A percentile compares a stretch with the other conserved stretches of the same genome.
These are phyloP conservation scores for Penicillium sp. DNA, from an alignment of 2,329 filamentous ascomycete genomes.

Conservation along the genomic window DNA sequence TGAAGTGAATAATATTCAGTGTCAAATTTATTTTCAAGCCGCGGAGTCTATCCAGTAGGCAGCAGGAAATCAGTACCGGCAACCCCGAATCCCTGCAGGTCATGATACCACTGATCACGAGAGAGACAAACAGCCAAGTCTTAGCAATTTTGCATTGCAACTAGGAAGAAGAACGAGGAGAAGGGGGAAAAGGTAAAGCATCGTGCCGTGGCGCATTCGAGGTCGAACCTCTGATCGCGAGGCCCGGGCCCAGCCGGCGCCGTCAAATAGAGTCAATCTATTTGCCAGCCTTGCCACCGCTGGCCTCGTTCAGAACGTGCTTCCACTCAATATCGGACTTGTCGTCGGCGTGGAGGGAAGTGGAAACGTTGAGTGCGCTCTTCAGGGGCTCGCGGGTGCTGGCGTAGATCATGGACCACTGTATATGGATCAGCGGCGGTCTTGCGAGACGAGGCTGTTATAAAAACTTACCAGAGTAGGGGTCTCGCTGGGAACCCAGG, in stretches of 20 bases:
- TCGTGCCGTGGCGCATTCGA: slow-evolving; percentile 26
- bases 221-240: slow-evolving; percentile 26
- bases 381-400: slow-evolving; percentile 50
- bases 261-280: slow-evolving; percentile 24
- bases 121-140: slow-evolving; percentile 29
- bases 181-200: slow-evolving; percentile 30
- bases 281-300: slow-evolving; percentile 41
- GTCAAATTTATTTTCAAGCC: slow-evolving; percentile 3
- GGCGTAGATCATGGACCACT: slow-evolving; percentile 53
- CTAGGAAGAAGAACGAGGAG: slow-evolving; percentile 26
- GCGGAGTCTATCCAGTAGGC: slow-evolving; percentile 13
- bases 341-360: slow-evolving; percentile 44
- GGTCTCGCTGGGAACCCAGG: slow-evolving; percentile 44
- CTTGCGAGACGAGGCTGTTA: not conserved
- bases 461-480: slow-evolving; percentile 39
- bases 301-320: slow-evolving; percentile 38
- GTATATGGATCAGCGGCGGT: slow-evolving; percentile 14
- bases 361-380: slow-evolving; percentile 46
- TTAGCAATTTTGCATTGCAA: slow-evolving; percentile 39
- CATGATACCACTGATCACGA: slow-evolving; percentile 2
- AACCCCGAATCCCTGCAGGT: slow-evolving; percentile 18
- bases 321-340: slow-evolving; percentile 45
- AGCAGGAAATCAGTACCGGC: slow-evolving; percentile 28
- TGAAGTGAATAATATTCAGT: not conserved
- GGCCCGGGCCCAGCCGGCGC: slow-evolving; percentile 37